Evolutionary conservation across 2,329 filamentous ascomycete genomes (phyloP).

Genomic region (Fusarium buxicola): DNA sequence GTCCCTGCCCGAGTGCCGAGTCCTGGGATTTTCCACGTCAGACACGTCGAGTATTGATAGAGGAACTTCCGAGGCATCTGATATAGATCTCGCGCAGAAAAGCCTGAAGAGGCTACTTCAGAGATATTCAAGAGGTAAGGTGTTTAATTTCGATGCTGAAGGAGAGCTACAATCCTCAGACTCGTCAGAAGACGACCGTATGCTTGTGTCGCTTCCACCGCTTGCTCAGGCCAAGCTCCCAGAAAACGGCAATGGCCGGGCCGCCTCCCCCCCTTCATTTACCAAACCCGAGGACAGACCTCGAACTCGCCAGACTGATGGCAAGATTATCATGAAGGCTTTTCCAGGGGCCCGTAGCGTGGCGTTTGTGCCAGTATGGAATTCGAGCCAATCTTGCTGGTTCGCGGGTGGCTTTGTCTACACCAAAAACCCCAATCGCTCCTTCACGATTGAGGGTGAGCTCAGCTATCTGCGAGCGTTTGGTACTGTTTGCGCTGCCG

Average conservation of each 20-base stretch:
- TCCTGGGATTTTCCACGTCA: background rate
- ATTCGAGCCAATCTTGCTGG: background rate
- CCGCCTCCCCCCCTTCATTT: too few species aligned
- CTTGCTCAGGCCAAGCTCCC: too few species aligned
- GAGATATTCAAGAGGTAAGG: background rate
- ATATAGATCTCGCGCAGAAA: background rate
- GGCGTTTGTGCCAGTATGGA: slow-evolving; percentile 8
- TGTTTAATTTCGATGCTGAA: background rate
- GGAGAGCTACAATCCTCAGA: slow-evolving; percentile 4
- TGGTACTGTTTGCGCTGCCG: background rate
- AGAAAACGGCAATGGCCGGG: too few species aligned
- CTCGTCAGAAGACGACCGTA: background rate
- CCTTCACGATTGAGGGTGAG: background rate
- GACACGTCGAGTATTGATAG: background rate
- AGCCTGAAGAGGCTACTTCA: background rate
- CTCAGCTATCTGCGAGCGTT: background rate
- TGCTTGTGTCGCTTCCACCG: too few species aligned
- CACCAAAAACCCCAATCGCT: background rate
- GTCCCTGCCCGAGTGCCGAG: background rate
- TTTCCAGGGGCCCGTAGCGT: background rate
- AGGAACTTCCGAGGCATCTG: background rate
- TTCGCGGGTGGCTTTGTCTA: background rate
- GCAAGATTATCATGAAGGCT: background rate
- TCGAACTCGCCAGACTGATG: background rate
- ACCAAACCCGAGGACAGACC: background rate